Conservation (phyloP, 176 grass and related monocot species). For the Alloteropsis semialata region DNA sequence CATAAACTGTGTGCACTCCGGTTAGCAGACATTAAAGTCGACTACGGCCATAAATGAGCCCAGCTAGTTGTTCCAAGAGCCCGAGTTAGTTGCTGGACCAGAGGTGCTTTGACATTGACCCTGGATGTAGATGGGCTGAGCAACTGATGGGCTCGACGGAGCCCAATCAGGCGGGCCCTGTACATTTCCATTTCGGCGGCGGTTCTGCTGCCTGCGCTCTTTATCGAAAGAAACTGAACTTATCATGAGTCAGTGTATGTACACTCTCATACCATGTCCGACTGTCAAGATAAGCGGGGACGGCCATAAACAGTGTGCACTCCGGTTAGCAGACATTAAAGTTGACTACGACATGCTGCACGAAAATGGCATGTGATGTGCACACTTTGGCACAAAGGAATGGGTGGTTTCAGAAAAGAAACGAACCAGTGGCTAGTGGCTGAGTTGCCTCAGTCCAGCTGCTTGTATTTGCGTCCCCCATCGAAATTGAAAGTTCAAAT, state of each 20-base stretch:
- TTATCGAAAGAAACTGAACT: no score
- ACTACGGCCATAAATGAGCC: no score
- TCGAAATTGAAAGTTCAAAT: neutral
- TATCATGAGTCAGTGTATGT: neutral
- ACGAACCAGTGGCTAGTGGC: neutral
- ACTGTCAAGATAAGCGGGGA: neutral
- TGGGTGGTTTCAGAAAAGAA: neutral
- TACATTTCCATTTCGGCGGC: no score
- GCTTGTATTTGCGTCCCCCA: neutral
- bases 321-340: neutral
- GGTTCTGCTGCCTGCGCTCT: no score
- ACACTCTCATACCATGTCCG: neutral
- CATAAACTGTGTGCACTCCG: neutral
- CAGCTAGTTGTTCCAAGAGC: no score
- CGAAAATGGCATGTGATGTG: neutral
- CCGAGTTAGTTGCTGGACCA: no score
- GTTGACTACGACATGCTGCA: neutral
- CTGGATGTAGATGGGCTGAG: no score
- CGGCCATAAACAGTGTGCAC: neutral
- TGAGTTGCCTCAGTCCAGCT: neutral
- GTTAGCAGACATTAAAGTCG: neutral
- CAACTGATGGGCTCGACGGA: no score
- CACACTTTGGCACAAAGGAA: neutral
- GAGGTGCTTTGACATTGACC: no score
- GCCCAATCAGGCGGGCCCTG: no score